Percentiles rank a stretch among this genome's conserved stretches.
phyloP scores from a whole-genome alignment of 495 filamentous ascomycete genomes.

The Podospora pseudopauciseta region DNA sequence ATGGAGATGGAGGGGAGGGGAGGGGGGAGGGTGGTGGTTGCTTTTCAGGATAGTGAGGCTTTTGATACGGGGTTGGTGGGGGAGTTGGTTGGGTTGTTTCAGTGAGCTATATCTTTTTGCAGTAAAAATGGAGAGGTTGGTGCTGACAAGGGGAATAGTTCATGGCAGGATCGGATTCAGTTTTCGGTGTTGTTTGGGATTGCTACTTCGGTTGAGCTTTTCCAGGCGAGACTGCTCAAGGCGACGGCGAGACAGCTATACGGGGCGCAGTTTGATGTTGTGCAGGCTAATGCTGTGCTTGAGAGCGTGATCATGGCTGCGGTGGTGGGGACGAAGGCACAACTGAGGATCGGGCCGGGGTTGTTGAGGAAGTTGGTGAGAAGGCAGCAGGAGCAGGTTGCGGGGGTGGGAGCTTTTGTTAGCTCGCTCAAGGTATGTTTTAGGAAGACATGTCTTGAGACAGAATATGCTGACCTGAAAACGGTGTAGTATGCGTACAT shows the following conservation, averaged over 20 bases:
- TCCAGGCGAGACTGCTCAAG: slow-evolving; percentile 79
- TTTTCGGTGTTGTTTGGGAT: slow-evolving; percentile 85
- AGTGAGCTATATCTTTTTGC: slow-evolving; percentile 46
- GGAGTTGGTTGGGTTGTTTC: slow-evolving; percentile 74
- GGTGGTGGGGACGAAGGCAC: slow-evolving; percentile 50
- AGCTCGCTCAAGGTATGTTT: slow-evolving; percentile 54
- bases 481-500: slow-evolving; percentile 77
- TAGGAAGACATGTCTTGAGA: neutral
- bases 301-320: slow-evolving; percentile 74
- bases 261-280: slow-evolving; percentile 81
- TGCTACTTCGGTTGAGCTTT: slow-evolving; percentile 84
- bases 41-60: slow-evolving; percentile 87
- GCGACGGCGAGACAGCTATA: slow-evolving; percentile 64
- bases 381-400: slow-evolving; percentile 79
- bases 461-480: neutral
- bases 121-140: neutral
- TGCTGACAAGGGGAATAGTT: slow-evolving; percentile 46
- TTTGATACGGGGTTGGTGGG: slow-evolving; percentile 77
- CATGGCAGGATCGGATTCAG: slow-evolving; percentile 85
- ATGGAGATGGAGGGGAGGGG: slow-evolving; percentile 53
- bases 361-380: slow-evolving; percentile 63
- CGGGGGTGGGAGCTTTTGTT: slow-evolving; percentile 76
- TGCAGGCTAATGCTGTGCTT: slow-evolving; percentile 67
- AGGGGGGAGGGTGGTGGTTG: slow-evolving; percentile 62
- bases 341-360: slow-evolving; percentile 65